A percentile compares a stretch with the other conserved stretches of the same genome.
Conservation (phyloP, 495 filamentous ascomycete species). For the Aspergillus sclerotiicarbonarius region DNA sequence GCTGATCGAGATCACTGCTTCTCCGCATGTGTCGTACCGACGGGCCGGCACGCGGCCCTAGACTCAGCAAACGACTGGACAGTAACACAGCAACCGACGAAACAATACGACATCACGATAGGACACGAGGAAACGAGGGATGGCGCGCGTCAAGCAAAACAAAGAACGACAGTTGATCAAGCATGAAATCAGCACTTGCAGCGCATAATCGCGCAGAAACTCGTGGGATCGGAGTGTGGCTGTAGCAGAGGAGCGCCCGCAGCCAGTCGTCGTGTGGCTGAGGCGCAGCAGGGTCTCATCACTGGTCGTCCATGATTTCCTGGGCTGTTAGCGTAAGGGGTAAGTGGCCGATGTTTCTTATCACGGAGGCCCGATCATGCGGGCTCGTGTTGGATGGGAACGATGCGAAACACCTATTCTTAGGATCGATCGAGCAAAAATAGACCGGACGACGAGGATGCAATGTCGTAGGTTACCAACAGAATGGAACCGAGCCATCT, state of each 20-base stretch:
- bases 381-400: neutral
- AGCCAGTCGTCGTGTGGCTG: neutral
- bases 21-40: neutral
- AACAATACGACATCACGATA: neutral
- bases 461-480: constrained; percentile 8
- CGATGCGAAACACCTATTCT: constrained; percentile 10
- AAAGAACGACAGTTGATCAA: neutral
- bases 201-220: neutral
- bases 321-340: neutral
- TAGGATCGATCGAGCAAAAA: neutral
- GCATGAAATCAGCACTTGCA: neutral
- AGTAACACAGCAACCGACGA: neutral
- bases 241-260: neutral
- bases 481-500: constrained; percentile 4
- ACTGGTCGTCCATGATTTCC: neutral
- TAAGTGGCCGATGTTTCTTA: constrained; percentile 1
- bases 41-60: neutral
- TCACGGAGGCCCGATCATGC: neutral
- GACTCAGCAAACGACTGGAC: neutral
- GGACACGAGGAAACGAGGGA: neutral
- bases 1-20: no score
- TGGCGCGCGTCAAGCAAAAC: neutral
- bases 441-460: neutral
- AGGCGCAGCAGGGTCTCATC: neutral
- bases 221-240: neutral